Evolutionary conservation across 495 filamentous ascomycete genomes (phyloP).

Genomic region (Trypethelium eluteriae): DNA sequence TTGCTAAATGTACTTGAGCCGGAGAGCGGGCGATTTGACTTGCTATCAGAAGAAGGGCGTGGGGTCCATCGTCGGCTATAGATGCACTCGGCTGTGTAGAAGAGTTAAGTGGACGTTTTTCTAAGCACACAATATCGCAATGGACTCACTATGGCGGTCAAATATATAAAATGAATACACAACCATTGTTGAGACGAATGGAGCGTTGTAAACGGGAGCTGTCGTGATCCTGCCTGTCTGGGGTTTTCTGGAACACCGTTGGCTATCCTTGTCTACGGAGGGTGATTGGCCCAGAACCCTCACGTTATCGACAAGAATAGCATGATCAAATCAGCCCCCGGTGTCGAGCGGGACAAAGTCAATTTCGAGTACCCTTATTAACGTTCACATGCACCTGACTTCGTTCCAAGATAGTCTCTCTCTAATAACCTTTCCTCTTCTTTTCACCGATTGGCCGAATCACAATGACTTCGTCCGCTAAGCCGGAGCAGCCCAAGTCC

Average conservation of each 20-base stretch:
- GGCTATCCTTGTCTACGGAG: not conserved
- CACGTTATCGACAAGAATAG: slow-evolving; percentile 5
- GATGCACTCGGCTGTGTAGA: slow-evolving; percentile 79
- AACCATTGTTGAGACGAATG: slow-evolving; percentile 51
- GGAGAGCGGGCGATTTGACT: slow-evolving; percentile 31
- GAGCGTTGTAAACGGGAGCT: not conserved
- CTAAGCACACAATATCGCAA: not conserved
- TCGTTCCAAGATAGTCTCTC: not conserved
- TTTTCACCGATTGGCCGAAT: not conserved
- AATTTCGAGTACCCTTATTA: not conserved
- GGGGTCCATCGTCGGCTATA: slow-evolving; percentile 77
- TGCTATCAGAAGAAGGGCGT: slow-evolving; percentile 38
- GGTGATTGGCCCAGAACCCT: not conserved
- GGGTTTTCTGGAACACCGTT: not conserved
- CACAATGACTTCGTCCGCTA: slow-evolving; percentile 13
- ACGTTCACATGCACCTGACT: not conserved
- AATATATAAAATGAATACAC: slow-evolving; percentile 99
- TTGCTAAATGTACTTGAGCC: slow-evolving; percentile 30
- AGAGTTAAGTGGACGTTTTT: slow-evolving; percentile 19
- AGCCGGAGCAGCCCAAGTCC: slow-evolving; percentile 1
- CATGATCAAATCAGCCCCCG: slow-evolving; percentile 1
- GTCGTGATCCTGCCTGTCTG: not conserved
- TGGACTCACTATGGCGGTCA: slow-evolving; percentile 79
- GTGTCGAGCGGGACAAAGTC: not conserved
- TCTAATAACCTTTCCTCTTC: not conserved